Percentiles rank a stretch among this genome's conserved stretches.
Conservation (phyloP, 78 protist genomes). For the Thecamonas trahens region DNA sequence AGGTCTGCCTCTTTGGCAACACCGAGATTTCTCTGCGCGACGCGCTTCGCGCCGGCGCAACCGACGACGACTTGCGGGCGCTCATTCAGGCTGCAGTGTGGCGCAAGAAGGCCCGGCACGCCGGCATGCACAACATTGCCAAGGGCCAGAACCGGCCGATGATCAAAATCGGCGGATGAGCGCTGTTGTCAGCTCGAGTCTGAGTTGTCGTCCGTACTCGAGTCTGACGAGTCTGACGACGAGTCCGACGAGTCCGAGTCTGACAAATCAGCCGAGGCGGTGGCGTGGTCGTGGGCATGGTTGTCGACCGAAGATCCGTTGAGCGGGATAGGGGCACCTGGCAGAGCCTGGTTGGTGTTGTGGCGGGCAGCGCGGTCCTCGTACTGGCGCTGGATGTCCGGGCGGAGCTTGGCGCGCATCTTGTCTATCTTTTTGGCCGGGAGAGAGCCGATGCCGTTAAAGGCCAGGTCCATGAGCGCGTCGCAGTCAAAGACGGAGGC, state of each 20-base stretch:
- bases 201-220: no score
- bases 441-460: not conserved
- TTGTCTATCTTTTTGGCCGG: not conserved
- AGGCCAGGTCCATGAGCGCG: not conserved
- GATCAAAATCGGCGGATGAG: slow-evolving; percentile 82
- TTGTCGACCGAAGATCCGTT: no score
- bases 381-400: not conserved
- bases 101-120: slow-evolving; percentile 53
- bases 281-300: no score
- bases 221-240: no score
- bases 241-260: no score
- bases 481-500: not conserved
- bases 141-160: slow-evolving; percentile 65
- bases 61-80: slow-evolving; percentile 37
- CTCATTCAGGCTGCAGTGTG: slow-evolving; percentile 37
- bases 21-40: slow-evolving; percentile 61
- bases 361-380: not conserved
- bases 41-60: slow-evolving; percentile 50
- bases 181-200: no score
- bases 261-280: no score
- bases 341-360: no score
- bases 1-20: slow-evolving; percentile 81
- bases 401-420: not conserved
- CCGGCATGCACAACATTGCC: slow-evolving; percentile 70
- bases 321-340: no score